These are phyloP conservation scores for Cytidiella melzeri DNA, from an alignment of 768 basidiomycete species.

Conservation along the genomic window DNA sequence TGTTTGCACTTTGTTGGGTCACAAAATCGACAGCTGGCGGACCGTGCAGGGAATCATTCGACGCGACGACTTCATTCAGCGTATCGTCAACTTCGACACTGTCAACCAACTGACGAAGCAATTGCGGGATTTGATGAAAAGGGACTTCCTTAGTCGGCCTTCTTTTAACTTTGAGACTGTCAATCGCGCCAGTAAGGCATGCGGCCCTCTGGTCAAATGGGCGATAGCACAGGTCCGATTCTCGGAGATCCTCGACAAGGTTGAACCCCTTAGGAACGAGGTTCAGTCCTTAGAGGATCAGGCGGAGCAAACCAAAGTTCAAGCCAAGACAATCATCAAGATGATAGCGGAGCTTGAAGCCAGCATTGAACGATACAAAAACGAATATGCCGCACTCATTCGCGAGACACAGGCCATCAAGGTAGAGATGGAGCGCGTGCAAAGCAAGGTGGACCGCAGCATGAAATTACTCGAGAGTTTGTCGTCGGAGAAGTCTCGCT, in stretches of 20 bases:
- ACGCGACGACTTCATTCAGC: constrained; percentile 92
- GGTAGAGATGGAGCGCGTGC: constrained; percentile 95
- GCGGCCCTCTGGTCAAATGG: constrained; percentile 98
- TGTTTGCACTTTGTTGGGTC: constrained; percentile 91
- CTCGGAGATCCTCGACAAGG: constrained; percentile 95
- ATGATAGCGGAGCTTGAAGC: constrained; percentile 91
- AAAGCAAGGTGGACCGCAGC: constrained; percentile 94
- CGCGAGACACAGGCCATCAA: constrained; percentile 97
- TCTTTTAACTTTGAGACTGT: constrained; percentile 94
- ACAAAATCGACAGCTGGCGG: constrained; percentile 96
- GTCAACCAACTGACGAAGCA: constrained; percentile 82
- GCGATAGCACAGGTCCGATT: constrained; percentile 94
- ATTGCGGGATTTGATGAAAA: constrained; percentile 87
- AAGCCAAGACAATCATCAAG: constrained; percentile 81
- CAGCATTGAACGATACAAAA: constrained; percentile 91
- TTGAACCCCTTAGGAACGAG: constrained; percentile 93
- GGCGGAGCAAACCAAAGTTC: constrained; percentile 92
- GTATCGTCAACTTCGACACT: constrained; percentile 95
- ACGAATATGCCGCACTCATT: constrained; percentile 94
- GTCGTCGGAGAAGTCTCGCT: constrained; percentile 89
- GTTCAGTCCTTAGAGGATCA: constrained; percentile 89
- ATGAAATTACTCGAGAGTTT: constrained; percentile 92
- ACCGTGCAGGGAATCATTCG: constrained; percentile 94
- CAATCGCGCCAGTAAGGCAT: constrained; percentile 92
- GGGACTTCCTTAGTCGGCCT: constrained; percentile 85